These are phyloP conservation scores for Cladosporium sp. DNA, from an alignment of 2,329 filamentous ascomycete genomes.

Conservation along the genomic window DNA sequence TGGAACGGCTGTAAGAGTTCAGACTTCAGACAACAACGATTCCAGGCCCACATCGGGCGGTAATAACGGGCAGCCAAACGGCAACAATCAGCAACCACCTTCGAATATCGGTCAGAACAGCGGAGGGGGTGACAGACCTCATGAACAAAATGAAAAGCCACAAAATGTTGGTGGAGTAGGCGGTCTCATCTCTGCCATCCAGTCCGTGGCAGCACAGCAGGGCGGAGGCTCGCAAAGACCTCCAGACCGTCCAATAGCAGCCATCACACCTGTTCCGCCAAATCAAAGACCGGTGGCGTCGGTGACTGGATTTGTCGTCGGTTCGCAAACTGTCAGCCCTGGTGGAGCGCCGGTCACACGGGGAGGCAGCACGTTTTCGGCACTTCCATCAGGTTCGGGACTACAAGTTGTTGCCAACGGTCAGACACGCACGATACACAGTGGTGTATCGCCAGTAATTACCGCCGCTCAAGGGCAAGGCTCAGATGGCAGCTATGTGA, in stretches of 20 bases:
- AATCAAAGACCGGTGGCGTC: not conserved
- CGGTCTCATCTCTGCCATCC: not conserved
- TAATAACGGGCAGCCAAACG: not conserved
- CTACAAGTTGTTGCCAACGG: not conserved
- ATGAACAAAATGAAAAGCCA: not conserved
- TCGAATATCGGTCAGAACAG: not conserved
- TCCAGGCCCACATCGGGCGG: not conserved
- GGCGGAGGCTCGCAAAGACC: not conserved
- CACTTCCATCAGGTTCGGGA: conserved; percentile 6
- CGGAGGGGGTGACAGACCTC: not conserved
- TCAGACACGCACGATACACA: not conserved
- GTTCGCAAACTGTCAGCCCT: not conserved
- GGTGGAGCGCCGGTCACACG: not conserved
- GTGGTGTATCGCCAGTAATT: not conserved
- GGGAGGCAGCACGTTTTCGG: conserved; percentile 1
- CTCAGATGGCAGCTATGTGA: no score
- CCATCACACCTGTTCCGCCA: not conserved
- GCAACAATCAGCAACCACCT: not conserved
- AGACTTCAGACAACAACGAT: not conserved
- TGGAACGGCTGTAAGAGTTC: not conserved
- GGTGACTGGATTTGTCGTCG: not conserved
- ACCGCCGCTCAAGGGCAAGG: not conserved
- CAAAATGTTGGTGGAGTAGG: not conserved
- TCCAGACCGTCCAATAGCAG: not conserved
- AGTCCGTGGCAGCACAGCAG: not conserved